phyloP scores from a whole-genome alignment of 768 basidiomycete genomes.

The Hericium rajendrae region DNA sequence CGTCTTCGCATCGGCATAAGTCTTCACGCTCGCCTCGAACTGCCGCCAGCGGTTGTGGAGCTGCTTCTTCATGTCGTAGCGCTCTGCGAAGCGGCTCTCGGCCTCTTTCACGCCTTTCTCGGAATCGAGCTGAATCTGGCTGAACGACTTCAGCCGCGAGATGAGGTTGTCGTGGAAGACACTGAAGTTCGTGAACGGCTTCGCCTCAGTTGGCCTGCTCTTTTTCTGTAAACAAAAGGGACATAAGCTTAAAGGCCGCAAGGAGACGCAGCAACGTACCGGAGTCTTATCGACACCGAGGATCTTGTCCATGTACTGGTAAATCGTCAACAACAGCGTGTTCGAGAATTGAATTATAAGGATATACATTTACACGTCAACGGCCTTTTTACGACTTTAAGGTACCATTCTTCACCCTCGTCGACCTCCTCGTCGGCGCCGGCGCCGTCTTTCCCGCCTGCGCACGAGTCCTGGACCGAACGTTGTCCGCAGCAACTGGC shows the following conservation, averaged over 20 bases:
- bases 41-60: slow-evolving; percentile 86
- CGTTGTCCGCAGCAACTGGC: too few relatives aligned
- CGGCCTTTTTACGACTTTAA: too few relatives aligned
- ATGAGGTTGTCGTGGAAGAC: slow-evolving; percentile 95
- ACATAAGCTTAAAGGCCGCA: too few relatives aligned
- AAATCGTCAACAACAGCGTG: slow-evolving; percentile 89
- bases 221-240: slow-evolving; percentile 45
- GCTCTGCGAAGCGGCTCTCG: neutral
- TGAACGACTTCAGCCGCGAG: slow-evolving; percentile 73
- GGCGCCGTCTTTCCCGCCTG: too few relatives aligned
- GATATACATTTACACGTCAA: too few relatives aligned
- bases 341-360: slow-evolving; percentile 22
- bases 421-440: neutral
- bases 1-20: slow-evolving; percentile 65
- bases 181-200: slow-evolving; percentile 87
- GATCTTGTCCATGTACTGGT: slow-evolving; percentile 92
- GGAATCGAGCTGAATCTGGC: slow-evolving; percentile 77
- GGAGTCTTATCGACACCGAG: slow-evolving; percentile 82
- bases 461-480: too few relatives aligned
- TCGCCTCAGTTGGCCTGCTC: slow-evolving; percentile 67
- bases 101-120: slow-evolving; percentile 42
- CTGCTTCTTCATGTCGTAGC: slow-evolving; percentile 56
- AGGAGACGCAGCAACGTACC: slow-evolving; percentile 32
- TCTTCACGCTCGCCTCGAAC: slow-evolving; percentile 79
- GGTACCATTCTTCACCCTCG: too few relatives aligned